Evolutionary conservation across 2,329 filamentous ascomycete genomes (phyloP).

Genomic region (Cladorrhinum sp.): DNA sequence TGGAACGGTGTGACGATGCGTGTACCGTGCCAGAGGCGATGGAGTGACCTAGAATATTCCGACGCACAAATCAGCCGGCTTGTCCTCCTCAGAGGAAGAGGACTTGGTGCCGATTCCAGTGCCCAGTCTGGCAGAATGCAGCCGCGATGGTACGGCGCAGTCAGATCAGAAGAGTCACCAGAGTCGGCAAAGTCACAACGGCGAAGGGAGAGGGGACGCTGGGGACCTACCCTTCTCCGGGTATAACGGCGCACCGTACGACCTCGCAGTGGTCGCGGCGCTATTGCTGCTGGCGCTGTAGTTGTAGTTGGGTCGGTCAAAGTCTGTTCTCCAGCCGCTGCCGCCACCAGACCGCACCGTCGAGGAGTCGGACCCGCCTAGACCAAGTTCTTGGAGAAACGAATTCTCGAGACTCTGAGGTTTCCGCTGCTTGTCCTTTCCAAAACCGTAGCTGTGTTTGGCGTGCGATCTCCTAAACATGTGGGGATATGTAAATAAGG

Average conservation of each 20-base stretch:
- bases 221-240: slow-evolving; percentile 36
- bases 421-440: slow-evolving; percentile 37
- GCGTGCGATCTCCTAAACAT: slow-evolving; percentile 47
- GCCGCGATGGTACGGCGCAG: slow-evolving; percentile 10
- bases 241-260: slow-evolving; percentile 28
- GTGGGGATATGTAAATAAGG: slow-evolving; percentile 29
- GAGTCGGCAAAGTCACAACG: not conserved
- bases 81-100: slow-evolving; percentile 5
- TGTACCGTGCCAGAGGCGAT: slow-evolving; percentile 37
- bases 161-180: slow-evolving; percentile 7
- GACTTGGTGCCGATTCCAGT: slow-evolving; percentile 2
- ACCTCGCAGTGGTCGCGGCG: slow-evolving; percentile 22
- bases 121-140: slow-evolving; percentile 6
- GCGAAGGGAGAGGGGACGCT: not conserved
- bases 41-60: slow-evolving; percentile 35
- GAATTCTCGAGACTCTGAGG: slow-evolving; percentile 36
- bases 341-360: slow-evolving; percentile 25
- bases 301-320: slow-evolving; percentile 27
- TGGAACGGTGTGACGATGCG: slow-evolving; percentile 40
- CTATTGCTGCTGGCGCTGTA: slow-evolving; percentile 23
- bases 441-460: slow-evolving; percentile 37
- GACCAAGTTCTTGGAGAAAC: slow-evolving; percentile 38
- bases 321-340: slow-evolving; percentile 29
- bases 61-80: slow-evolving; percentile 15
- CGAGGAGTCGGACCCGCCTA: slow-evolving; percentile 30